A percentile compares a stretch with the other conserved stretches of the same genome.
Evolutionary conservation across 2,329 filamentous ascomycete genomes (phyloP).

Genomic region (Metarhizium sp.): DNA sequence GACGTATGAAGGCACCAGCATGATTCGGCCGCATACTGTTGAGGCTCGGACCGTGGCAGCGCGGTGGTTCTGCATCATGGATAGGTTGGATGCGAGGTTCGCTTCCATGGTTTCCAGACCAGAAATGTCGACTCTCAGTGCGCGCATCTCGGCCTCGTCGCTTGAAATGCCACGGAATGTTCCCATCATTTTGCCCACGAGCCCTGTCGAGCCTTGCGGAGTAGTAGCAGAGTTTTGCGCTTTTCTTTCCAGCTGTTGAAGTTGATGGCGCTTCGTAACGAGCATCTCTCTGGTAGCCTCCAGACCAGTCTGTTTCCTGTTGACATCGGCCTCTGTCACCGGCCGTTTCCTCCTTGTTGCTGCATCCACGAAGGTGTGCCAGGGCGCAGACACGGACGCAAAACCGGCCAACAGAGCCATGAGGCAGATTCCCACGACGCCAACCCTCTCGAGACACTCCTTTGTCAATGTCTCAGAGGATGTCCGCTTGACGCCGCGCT

Average conservation of each 20-base stretch:
- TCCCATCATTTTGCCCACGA: slow-evolving; percentile 67
- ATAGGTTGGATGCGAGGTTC: slow-evolving; percentile 56
- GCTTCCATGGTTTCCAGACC: slow-evolving; percentile 74
- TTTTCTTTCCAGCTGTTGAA: slow-evolving; percentile 62
- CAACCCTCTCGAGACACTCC: slow-evolving; percentile 59
- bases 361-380: slow-evolving; percentile 68
- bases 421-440: slow-evolving; percentile 74
- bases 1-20: slow-evolving; percentile 52
- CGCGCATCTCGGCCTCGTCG: slow-evolving; percentile 49
- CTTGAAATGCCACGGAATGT: slow-evolving; percentile 56
- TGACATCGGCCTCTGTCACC: slow-evolving; percentile 64
- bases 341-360: slow-evolving; percentile 39
- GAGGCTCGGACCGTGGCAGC: slow-evolving; percentile 56
- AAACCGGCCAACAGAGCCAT: slow-evolving; percentile 88
- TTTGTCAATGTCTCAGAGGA: slow-evolving; percentile 32
- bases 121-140: slow-evolving; percentile 64
- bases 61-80: slow-evolving; percentile 52
- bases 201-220: slow-evolving; percentile 34
- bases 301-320: slow-evolving; percentile 68
- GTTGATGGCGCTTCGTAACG: slow-evolving; percentile 59
- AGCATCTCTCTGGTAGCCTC: slow-evolving; percentile 76
- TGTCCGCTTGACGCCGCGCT: slow-evolving; percentile 13
- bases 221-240: slow-evolving; percentile 21
- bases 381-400: slow-evolving; percentile 77
- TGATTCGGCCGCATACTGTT: slow-evolving; percentile 55